Evolutionary conservation across 2,329 filamentous ascomycete genomes (phyloP), one percentile per base, ranked within the genome.

Genomic region (Xylaria sp.): DNA sequence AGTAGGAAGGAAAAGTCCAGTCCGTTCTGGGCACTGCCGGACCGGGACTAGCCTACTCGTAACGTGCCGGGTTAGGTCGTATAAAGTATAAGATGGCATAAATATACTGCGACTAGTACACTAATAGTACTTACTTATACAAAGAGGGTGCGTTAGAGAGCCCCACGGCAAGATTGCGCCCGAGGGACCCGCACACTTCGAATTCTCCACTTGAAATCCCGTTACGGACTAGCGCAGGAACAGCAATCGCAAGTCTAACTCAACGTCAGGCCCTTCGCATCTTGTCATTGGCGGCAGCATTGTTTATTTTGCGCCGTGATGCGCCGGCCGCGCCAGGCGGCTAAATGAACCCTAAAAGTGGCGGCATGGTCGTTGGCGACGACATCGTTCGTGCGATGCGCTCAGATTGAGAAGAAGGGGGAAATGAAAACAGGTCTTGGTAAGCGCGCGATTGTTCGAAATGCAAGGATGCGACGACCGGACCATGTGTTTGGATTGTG

Each of bases 231-330:
- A 70, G 69, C 65, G 61, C 61, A 59, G 55, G 54, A 61, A 67
- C 55, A 60, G 39, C 39, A 46, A 65, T 64, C 60, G 37, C 65
- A 65, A 69, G 69, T 68, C 69, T 70, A 70, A 70, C 62, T 70
- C 65, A 48, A 70, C 65, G 65, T 59, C 68, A 67, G 18, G 39
- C 37, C 12, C 39, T 51, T 10, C 50, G 25, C 39, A 13, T 51
- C 25, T 20, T 46, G 23, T 41, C 13, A 57, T 58, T 46, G 39
- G 56, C 39, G 39, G 25, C 23, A 3, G 5, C 37, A 2, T 10
- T n/a, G 9, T 25, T 37, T 48, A 20, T 63, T 61, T 57, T 54
- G 63, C 52, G 67, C 51, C 58, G 57, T 52, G 28, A 46, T 69
- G 55, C 59, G 63, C 51, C 37, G 60, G 15, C 28, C 10, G 59